A percentile compares a stretch with the other conserved stretches of the same genome.
Conservation (phyloP, 1,139 yeast genomes). For the Kazachstania sp. region DNA sequence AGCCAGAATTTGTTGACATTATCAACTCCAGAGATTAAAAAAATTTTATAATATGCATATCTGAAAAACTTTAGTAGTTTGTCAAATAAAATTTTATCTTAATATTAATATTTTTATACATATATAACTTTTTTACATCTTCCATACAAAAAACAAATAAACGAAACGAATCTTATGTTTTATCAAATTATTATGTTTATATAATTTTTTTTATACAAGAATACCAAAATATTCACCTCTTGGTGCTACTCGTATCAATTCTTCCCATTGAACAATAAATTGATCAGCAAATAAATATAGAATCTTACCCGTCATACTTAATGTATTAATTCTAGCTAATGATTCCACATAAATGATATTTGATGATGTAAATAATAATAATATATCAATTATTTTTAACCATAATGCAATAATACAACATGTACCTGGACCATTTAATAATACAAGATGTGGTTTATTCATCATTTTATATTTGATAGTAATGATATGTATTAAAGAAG, state of each 20-base stretch:
- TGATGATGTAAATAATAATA: conserved; percentile 38
- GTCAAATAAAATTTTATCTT: too few species aligned
- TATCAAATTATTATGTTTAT: not conserved
- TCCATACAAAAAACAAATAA: not conserved
- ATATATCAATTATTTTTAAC: conserved; percentile 42
- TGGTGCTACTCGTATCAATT: conserved; percentile 36
- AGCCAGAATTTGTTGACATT: conserved; percentile 95
- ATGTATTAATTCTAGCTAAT: conserved; percentile 67
- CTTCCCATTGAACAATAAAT: conserved; percentile 88
- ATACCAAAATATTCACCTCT: conserved; percentile 73
- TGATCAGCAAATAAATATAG: conserved; percentile 64
- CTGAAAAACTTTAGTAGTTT: not conserved
- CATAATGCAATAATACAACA: conserved; percentile 59
- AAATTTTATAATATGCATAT: not conserved
- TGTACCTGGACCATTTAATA: conserved; percentile 94
- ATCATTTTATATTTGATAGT: conserved; percentile 13
- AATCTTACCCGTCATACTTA: conserved; percentile 71
- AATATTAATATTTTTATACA: not conserved
- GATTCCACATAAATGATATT: conserved; percentile 77
- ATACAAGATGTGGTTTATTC: conserved; percentile 32
- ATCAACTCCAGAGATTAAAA: conserved; percentile 78
- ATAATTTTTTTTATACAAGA: conserved; percentile 38
- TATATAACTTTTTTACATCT: not conserved
- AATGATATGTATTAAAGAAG: conserved; percentile 15
- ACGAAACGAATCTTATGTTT: not conserved